Evolutionary conservation across 305 asterid genomes (phyloP).

Genomic region (Ajuga reptans): DNA sequence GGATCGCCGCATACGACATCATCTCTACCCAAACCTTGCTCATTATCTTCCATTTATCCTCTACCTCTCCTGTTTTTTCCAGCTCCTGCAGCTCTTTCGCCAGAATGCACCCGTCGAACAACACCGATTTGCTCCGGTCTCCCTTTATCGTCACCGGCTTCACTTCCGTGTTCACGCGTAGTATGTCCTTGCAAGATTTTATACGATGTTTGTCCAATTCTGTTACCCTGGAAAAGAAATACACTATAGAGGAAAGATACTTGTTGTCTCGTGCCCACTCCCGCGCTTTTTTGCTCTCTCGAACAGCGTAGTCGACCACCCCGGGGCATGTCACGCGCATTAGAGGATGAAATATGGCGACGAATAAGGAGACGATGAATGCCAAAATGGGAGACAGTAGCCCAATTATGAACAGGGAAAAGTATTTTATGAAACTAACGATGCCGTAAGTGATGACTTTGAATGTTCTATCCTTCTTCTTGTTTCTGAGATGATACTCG

Average conservation of each 20-base stretch:
- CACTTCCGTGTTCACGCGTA: slow-evolving; percentile 31
- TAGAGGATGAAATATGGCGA: slow-evolving; percentile 1
- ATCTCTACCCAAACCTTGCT: slow-evolving; percentile 57
- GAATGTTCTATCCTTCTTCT: background rate
- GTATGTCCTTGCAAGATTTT: slow-evolving; percentile 20
- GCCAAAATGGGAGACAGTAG: slow-evolving; percentile 7
- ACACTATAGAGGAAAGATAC: background rate
- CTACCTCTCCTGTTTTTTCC: background rate
- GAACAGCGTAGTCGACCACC: background rate
- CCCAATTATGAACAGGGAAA: background rate
- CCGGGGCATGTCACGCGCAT: background rate
- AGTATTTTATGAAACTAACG: background rate
- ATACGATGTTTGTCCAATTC: background rate
- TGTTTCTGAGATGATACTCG: background rate
- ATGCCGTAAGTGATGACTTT: background rate
- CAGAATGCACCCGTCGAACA: slow-evolving; percentile 42
- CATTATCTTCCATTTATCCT: slow-evolving; percentile 36
- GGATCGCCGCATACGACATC: slow-evolving; percentile 44
- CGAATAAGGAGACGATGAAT: background rate
- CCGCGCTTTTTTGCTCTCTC: background rate
- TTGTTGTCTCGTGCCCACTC: background rate
- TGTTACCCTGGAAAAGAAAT: background rate
- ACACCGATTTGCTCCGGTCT: slow-evolving; percentile 40
- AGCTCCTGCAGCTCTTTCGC: slow-evolving; percentile 27
- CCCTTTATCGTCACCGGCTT: slow-evolving; percentile 38